These are phyloP conservation scores for Gaeumannomyces tritici DNA, from an alignment of 2,329 filamentous ascomycete species.

Conservation along the genomic window DNA sequence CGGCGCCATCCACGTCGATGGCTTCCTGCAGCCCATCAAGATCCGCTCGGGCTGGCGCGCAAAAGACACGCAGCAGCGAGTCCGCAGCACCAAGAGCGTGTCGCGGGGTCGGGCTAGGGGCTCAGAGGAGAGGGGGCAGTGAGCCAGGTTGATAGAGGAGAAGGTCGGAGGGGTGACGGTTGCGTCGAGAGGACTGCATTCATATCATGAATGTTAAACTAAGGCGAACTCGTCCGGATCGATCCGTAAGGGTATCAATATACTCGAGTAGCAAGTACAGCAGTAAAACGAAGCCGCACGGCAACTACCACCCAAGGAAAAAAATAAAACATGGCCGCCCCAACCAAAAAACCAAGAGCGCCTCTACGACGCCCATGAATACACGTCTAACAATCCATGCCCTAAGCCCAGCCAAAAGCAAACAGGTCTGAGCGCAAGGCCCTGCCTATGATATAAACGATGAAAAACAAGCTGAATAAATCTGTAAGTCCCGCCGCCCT, in stretches of 20 bases:
- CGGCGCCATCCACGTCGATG: conserved; percentile 59
- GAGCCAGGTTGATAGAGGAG: no score
- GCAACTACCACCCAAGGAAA: neutral
- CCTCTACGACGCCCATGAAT: neutral
- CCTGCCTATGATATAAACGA: neutral
- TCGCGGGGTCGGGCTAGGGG: neutral
- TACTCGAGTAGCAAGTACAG: conserved; percentile 1
- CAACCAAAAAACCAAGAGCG: neutral
- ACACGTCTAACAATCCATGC: neutral
- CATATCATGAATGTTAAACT: neutral
- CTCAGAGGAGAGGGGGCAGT: neutral
- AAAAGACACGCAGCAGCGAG: conserved; percentile 11
- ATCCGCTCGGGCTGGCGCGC: conserved; percentile 37
- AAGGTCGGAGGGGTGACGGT: no score
- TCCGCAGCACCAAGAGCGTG: neutral
- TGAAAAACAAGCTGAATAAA: neutral
- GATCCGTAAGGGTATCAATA: conserved; percentile 4
- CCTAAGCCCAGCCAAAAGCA: neutral
- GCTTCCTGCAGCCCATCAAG: conserved; percentile 51
- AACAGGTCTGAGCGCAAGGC: neutral
- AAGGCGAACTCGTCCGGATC: neutral
- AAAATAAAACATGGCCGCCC: neutral
- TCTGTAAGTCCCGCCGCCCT: neutral
- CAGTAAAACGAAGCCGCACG: neutral
- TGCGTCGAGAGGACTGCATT: neutral